Percentiles rank a stretch among this genome's conserved stretches.
These are phyloP conservation scores for Fusarium annulatum DNA, from an alignment of 2,329 filamentous ascomycete species.

Conservation along the genomic window DNA sequence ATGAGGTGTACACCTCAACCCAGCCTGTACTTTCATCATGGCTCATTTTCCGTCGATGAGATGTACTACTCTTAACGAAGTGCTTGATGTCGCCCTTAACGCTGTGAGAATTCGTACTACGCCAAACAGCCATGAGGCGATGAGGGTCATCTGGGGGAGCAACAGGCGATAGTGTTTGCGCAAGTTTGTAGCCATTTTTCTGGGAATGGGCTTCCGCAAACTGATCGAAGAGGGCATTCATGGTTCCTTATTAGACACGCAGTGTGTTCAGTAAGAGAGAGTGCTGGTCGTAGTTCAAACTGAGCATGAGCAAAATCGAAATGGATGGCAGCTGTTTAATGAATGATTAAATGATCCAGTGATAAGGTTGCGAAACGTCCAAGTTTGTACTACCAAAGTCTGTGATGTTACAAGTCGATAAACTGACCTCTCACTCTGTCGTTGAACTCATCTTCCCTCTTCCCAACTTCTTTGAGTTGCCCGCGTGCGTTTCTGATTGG, in stretches of 20 bases:
- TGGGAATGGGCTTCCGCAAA: constrained; percentile 76
- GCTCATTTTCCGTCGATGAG: constrained; percentile 64
- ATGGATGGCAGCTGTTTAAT: neutral
- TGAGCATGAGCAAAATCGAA: neutral
- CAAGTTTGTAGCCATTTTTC: constrained; percentile 77
- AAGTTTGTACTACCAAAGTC: constrained; percentile 7
- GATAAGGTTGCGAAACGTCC: neutral
- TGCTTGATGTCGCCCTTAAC: constrained; percentile 77
- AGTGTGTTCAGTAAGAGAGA: constrained; percentile 9
- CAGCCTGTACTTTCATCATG: constrained; percentile 81
- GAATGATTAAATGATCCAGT: neutral
- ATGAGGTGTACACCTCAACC: constrained; percentile 84
- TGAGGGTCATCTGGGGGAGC: constrained; percentile 70
- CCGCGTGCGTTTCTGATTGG: constrained; percentile 41
- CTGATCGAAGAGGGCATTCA: constrained; percentile 79
- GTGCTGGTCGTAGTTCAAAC: neutral
- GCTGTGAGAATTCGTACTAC: constrained; percentile 74
- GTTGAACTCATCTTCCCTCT: constrained; percentile 27
- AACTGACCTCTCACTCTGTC: constrained; percentile 16
- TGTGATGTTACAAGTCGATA: constrained; percentile 15
- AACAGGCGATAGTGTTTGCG: constrained; percentile 79
- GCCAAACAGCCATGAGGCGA: constrained; percentile 76
- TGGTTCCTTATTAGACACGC: constrained; percentile 50
- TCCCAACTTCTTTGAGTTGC: constrained; percentile 28
- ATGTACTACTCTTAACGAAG: constrained; percentile 72